Evolutionary conservation across 345 rosid species (phyloP), one percentile per base, ranked within the genome.

Genomic region (Lumnitzera littorea): DNA sequence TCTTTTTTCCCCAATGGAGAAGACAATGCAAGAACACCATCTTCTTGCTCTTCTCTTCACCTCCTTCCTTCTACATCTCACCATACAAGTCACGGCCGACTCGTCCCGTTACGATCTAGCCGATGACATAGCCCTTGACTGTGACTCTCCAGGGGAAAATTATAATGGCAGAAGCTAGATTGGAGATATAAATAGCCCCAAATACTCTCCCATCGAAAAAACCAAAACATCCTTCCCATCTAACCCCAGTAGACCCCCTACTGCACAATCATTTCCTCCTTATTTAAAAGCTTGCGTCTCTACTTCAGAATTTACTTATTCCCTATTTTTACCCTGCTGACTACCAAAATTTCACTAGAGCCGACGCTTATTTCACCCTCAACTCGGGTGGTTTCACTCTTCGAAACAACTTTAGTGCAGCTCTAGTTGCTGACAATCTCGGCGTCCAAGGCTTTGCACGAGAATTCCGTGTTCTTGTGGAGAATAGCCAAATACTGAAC

Each of bases 381-480:
- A 60, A 25, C 14, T 63, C 71, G 2, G 58, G 48, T 15, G 5
- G 12, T 23, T 62, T 16, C 55, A 63, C 69, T 27, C 70, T 76
- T 12, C 63, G 72, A 17, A 66, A 48, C 23, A 76, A 66, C 62
- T 76, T 76, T 61, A 76, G 69, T 11, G 70, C 67, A 2, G 11
- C 15, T 14, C 61, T 53, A 17, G 61, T 50, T 24, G 62, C 61
- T 11, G 43, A 36, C 8, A 36, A 9, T 36, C 43, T 36, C 43
- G 1, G 10, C 9, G 1, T 2, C 43, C 7, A 36, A 36, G 43
- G 43, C 43, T 36, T 36, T 36, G 9, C 43, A 36, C 43, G 43
- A 50, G 58, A 78, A 15, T 67, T 64, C 46, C 24, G 48, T 43
- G 29, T 70, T 0, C 27, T 0, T n/a, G 60, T 57, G 0, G 41